These are phyloP conservation scores for Fraxinus pennsylvanica DNA, from an alignment of 257 asterid genomes.

Conservation along the genomic window DNA sequence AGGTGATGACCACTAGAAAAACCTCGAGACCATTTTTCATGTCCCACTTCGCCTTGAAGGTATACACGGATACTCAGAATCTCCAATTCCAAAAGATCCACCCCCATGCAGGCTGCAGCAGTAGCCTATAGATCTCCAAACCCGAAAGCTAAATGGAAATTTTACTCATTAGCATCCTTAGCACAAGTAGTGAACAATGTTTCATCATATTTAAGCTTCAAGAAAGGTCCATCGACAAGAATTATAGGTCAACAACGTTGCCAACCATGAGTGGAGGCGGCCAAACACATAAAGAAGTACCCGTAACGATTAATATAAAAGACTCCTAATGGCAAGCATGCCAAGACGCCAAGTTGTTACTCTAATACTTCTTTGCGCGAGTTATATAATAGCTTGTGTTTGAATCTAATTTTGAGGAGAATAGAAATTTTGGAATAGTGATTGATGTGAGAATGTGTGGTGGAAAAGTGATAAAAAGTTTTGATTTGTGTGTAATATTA, in stretches of 20 bases:
- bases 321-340: slow-evolving; percentile 1
- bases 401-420: too few relatives aligned
- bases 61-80: not conserved
- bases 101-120: not conserved
- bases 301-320: not conserved
- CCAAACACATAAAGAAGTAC: not conserved
- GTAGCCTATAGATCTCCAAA: not conserved
- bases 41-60: not conserved
- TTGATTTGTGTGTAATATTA: too few relatives aligned
- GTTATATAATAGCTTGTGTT: not conserved
- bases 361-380: not conserved
- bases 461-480: too few relatives aligned
- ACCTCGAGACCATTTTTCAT: not conserved
- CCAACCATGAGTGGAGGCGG: not conserved
- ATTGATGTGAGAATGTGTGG: too few relatives aligned
- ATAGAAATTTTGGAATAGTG: too few relatives aligned
- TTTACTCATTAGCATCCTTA: not conserved
- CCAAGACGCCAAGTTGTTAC: slow-evolving; percentile 2
- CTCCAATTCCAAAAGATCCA: slow-evolving; percentile 4
- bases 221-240: not conserved
- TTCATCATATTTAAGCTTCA: not conserved
- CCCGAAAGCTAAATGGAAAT: not conserved
- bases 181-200: slow-evolving; percentile 3
- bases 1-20: not conserved
- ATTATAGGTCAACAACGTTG: slow-evolving; percentile 1